Percentiles rank a stretch among this genome's conserved stretches.
Evolutionary conservation across 768 basidiomycete species (phyloP).

Genomic region (Mycena olivaceomarginata): DNA sequence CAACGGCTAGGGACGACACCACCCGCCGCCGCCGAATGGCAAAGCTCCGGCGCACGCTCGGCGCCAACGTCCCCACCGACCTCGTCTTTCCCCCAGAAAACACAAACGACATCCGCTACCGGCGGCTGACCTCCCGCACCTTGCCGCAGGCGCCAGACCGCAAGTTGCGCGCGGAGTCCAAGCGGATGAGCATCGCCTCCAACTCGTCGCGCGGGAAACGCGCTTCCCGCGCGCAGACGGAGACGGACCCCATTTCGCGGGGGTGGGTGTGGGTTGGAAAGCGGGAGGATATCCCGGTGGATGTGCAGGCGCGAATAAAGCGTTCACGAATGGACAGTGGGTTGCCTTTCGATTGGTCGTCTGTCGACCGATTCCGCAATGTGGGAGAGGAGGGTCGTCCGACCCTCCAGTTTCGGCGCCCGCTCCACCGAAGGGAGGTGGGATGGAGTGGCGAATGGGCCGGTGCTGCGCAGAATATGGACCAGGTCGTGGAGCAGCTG

Average conservation of each 20-base stretch:
- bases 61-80: conserved; percentile 28
- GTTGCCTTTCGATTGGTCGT: conserved; percentile 13
- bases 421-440: conserved; percentile 19
- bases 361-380: neutral
- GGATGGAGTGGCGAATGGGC: conserved; percentile 38
- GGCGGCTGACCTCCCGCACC: conserved; percentile 18
- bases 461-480: conserved; percentile 24
- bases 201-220: neutral
- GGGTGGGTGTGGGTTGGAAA: conserved; percentile 37
- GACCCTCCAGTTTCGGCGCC: neutral
- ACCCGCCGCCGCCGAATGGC: conserved; percentile 28
- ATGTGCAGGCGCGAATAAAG: conserved; percentile 10
- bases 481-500: conserved; percentile 11
- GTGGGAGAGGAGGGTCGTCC: neutral
- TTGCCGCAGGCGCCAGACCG: neutral
- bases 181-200: neutral
- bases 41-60: conserved; percentile 36
- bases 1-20: conserved; percentile 16
- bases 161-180: neutral
- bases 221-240: neutral
- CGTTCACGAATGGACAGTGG: conserved; percentile 10
- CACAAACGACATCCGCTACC: neutral
- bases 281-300: conserved; percentile 23
- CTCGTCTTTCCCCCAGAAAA: conserved; percentile 34
- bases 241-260: conserved; percentile 23